Evolutionary conservation across 495 filamentous ascomycete species (phyloP).

Genomic region (Annulohypoxylon moriforme): DNA sequence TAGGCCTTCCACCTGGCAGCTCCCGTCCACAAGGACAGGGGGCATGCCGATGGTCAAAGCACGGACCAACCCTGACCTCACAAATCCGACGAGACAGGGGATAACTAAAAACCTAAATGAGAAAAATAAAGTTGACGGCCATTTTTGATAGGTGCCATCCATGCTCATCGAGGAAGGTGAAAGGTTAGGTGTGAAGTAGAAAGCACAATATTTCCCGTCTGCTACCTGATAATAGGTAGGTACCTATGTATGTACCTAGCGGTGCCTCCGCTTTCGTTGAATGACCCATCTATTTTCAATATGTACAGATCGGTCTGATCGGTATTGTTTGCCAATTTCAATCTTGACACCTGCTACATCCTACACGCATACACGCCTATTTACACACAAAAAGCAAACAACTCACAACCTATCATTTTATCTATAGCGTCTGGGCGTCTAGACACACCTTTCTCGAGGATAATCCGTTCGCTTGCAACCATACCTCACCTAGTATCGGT

Average conservation of each 20-base stretch:
- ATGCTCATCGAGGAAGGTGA: neutral
- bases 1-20: neutral
- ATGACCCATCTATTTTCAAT: too few relatives aligned
- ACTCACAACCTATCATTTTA: slow-evolving; percentile 19
- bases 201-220: too few relatives aligned
- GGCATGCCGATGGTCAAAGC: neutral
- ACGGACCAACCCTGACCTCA: slow-evolving; percentile 42
- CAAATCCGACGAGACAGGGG: neutral
- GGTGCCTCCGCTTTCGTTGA: too few relatives aligned
- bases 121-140: neutral
- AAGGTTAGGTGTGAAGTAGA: neutral
- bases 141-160: neutral
- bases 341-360: neutral
- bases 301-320: too few relatives aligned
- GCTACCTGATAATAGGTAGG: neutral
- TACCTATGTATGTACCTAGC: too few relatives aligned
- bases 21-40: slow-evolving; percentile 8
- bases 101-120: neutral
- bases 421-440: slow-evolving; percentile 13
- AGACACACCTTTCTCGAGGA: slow-evolving; percentile 26
- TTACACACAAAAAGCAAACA: slow-evolving; percentile 8
- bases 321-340: neutral
- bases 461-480: slow-evolving; percentile 11
- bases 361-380: too few relatives aligned
- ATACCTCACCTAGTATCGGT: slow-evolving; percentile 9